phyloP scores from a whole-genome alignment of 179 eudicot species.

The Monotropa hypopitys region DNA sequence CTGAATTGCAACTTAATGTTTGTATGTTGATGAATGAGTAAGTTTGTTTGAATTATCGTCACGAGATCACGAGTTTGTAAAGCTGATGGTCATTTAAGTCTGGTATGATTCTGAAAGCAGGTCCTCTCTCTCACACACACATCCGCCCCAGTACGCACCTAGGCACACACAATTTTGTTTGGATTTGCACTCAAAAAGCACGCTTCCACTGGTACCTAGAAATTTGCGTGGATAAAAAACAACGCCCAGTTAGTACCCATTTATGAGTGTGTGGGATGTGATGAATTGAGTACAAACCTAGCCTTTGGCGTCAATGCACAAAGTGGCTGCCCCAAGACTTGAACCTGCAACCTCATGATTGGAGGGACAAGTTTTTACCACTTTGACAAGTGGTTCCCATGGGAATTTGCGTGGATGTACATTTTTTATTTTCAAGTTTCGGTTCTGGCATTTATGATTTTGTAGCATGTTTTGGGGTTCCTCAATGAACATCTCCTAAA shows the following conservation, averaged over 20 bases:
- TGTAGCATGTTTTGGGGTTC: neutral
- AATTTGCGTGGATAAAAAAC: neutral
- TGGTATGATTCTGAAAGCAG: neutral
- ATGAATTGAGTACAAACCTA: too few relatives aligned
- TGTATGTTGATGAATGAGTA: neutral
- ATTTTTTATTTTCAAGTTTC: neutral
- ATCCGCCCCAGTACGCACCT: neutral
- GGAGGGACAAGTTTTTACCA: too few relatives aligned
- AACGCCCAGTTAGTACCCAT: too few relatives aligned
- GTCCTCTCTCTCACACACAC: neutral
- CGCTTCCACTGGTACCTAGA: neutral
- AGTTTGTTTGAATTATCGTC: neutral
- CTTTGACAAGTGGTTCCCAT: too few relatives aligned
- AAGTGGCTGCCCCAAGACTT: too few relatives aligned
- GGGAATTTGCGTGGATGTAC: neutral
- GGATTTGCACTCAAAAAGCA: neutral
- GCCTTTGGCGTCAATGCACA: too few relatives aligned
- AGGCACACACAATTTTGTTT: neutral
- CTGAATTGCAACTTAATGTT: neutral
- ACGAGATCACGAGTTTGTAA: neutral
- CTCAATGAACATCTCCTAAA: neutral
- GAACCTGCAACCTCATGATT: too few relatives aligned
- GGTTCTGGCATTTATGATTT: constrained; percentile 2
- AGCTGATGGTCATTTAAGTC: neutral
- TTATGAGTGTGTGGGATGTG: too few relatives aligned